Evolutionary conservation across 1,284 basidiomycete genomes (phyloP).

Genomic region (Mycena citricolor): DNA sequence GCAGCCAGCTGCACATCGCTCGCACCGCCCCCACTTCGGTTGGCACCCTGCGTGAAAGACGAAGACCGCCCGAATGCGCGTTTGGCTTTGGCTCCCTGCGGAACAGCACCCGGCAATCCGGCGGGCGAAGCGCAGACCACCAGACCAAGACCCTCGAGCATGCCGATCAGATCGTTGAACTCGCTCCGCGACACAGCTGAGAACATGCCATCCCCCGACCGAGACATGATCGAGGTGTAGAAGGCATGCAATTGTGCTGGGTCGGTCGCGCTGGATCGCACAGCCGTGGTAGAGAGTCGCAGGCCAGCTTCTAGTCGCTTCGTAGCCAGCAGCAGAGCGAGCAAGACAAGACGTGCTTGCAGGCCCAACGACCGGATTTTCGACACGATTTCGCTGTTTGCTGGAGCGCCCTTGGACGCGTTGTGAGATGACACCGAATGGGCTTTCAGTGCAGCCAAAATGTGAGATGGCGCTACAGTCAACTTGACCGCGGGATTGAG

Average conservation of each 20-base stretch:
- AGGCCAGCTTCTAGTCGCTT: slow-evolving; percentile 60
- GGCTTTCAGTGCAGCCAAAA: slow-evolving; percentile 68
- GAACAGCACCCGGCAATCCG: slow-evolving; percentile 34
- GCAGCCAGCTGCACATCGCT: slow-evolving; percentile 56
- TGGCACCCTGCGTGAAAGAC: slow-evolving; percentile 52
- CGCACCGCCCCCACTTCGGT: slow-evolving; percentile 39
- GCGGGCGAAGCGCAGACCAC: slow-evolving; percentile 46
- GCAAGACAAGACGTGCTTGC: slow-evolving; percentile 67
- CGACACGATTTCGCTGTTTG: slow-evolving; percentile 58
- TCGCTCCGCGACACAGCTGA: slow-evolving; percentile 70
- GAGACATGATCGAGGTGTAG: slow-evolving; percentile 58
- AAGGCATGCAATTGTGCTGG: slow-evolving; percentile 60
- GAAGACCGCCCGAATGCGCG: slow-evolving; percentile 52
- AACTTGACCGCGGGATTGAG: slow-evolving; percentile 40
- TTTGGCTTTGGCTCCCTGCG: slow-evolving; percentile 35
- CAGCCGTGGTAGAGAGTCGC: slow-evolving; percentile 46
- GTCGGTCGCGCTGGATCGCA: slow-evolving; percentile 47
- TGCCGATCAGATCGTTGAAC: slow-evolving; percentile 66
- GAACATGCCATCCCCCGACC: slow-evolving; percentile 54
- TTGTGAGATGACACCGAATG: slow-evolving; percentile 58
- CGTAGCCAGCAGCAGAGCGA: slow-evolving; percentile 61
- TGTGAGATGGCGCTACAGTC: slow-evolving; percentile 58
- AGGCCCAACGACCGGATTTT: slow-evolving; percentile 69
- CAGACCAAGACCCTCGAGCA: slow-evolving; percentile 73
- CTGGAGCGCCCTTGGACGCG: slow-evolving; percentile 29